Percentiles rank a stretch among this genome's conserved stretches.
phyloP scores from a whole-genome alignment of 2,329 filamentous ascomycete species.

The Ophiostoma ips region DNA sequence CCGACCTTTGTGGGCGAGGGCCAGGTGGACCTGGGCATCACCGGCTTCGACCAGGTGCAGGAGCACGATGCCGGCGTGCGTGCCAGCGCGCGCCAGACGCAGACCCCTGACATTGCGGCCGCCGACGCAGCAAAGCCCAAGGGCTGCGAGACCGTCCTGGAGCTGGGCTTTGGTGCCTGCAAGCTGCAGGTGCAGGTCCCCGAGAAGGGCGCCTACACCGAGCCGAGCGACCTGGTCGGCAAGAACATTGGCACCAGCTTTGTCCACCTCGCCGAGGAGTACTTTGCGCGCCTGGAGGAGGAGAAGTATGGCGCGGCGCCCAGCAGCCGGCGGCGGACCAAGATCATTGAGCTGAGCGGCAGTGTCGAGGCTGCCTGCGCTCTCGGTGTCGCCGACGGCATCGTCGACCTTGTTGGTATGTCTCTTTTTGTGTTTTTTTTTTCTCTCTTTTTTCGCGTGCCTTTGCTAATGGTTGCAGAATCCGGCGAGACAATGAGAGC shows the following conservation, averaged over 20 bases:
- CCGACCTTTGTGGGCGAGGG: constrained; percentile 95
- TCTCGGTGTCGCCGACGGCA: constrained; percentile 87
- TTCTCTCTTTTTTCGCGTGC: not conserved
- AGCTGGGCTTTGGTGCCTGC: constrained; percentile 81
- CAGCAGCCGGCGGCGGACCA: constrained; percentile 54
- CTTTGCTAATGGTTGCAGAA: constrained; percentile 42
- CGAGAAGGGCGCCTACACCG: constrained; percentile 58
- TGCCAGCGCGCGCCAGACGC: constrained; percentile 30
- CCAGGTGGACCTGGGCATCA: constrained; percentile 81
- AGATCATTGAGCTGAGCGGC: constrained; percentile 86
- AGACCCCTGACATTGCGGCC: constrained; percentile 22
- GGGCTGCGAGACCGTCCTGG: constrained; percentile 73
- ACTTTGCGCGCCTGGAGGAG: constrained; percentile 67
- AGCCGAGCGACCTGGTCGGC: constrained; percentile 67
- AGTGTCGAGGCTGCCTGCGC: constrained; percentile 97
- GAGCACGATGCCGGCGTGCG: constrained; percentile 64
- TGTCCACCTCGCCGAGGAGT: constrained; percentile 66
- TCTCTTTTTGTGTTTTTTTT: constrained; percentile 14
- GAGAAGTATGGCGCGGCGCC: constrained; percentile 28
- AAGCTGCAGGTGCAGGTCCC: constrained; percentile 96
- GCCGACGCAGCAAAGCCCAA: constrained; percentile 27
- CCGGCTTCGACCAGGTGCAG: constrained; percentile 79
- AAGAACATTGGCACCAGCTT: constrained; percentile 96
- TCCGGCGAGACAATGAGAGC: constrained; percentile 98
- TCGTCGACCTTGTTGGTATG: constrained; percentile 91